Conservation (phyloP, 352 stramenopile species). For the Phytophthora macrochlamydospora region DNA sequence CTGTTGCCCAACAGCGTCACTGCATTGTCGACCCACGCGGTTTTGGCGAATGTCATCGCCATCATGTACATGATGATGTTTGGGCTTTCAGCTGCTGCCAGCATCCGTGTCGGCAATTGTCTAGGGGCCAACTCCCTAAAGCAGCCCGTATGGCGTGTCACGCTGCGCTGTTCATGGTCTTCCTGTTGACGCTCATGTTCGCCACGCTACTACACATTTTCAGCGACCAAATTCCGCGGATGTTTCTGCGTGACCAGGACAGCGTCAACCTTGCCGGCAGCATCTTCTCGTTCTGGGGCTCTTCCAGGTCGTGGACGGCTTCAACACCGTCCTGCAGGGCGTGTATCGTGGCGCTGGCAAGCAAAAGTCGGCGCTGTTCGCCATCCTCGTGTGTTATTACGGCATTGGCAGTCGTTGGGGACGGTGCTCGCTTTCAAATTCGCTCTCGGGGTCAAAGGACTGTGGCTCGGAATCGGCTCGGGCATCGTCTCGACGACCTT, state of each 20-base stretch:
- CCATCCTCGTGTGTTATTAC: conserved; percentile 76
- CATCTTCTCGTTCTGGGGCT: conserved; percentile 47
- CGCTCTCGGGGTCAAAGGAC: conserved; percentile 46
- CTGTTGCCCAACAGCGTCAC: conserved; percentile 50
- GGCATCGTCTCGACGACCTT: conserved; percentile 32
- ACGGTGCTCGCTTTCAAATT: conserved; percentile 54
- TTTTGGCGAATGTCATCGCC: conserved; percentile 59
- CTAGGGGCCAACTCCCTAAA: conserved; percentile 42
- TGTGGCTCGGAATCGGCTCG: conserved; percentile 56
- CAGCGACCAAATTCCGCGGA: conserved; percentile 21
- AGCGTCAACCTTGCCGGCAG: conserved; percentile 38
- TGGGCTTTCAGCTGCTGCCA: conserved; percentile 52
- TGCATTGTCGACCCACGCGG: conserved; percentile 54
- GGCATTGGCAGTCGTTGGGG: conserved; percentile 53
- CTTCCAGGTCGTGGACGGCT: conserved; percentile 48
- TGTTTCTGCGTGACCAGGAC: conserved; percentile 46
- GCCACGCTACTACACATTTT: conserved; percentile 22
- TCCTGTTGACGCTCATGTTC: conserved; percentile 30
- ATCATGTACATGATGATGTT: conserved; percentile 61
- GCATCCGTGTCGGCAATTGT: conserved; percentile 59
- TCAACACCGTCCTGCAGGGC: conserved; percentile 57
- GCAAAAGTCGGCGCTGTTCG: conserved; percentile 46
- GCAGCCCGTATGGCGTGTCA: conserved; percentile 44
- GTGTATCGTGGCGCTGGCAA: conserved; percentile 64
- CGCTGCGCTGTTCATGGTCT: conserved; percentile 31